phyloP scores from a whole-genome alignment of 139 green algal species.

The Penium margaritaceum region DNA sequence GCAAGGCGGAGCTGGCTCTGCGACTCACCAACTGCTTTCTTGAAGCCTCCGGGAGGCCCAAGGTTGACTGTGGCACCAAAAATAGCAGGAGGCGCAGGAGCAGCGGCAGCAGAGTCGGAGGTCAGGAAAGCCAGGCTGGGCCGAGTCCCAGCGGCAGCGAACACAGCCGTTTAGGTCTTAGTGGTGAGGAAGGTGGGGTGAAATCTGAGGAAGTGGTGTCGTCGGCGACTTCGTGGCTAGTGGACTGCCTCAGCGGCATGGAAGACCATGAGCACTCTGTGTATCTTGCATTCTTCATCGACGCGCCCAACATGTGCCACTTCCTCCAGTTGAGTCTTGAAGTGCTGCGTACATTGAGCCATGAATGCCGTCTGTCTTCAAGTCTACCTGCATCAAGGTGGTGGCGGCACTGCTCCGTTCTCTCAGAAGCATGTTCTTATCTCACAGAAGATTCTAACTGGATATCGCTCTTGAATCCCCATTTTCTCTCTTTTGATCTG shows the following conservation, averaged over 20 bases:
- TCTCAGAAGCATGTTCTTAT: too few relatives aligned
- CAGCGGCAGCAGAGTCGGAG: neutral
- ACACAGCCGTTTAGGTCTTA: too few relatives aligned
- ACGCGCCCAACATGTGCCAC: slow-evolving; percentile 20
- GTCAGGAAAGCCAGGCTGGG: too few relatives aligned
- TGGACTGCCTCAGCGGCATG: slow-evolving; percentile 21
- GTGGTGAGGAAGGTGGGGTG: slow-evolving; percentile 1
- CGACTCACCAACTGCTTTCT: slow-evolving; percentile 37
- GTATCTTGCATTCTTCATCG: slow-evolving; percentile 34
- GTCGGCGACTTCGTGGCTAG: too few relatives aligned
- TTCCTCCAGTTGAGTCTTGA: slow-evolving; percentile 40
- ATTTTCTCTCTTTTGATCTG: too few relatives aligned
- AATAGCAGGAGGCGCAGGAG: neutral
- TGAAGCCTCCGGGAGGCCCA: neutral
- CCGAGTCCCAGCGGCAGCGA: too few relatives aligned
- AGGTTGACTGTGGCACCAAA: neutral
- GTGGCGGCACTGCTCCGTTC: too few relatives aligned
- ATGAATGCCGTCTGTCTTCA: too few relatives aligned
- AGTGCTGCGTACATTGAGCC: too few relatives aligned
- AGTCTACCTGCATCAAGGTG: too few relatives aligned
- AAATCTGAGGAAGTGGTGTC: neutral
- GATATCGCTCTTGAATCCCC: too few relatives aligned
- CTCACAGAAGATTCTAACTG: too few relatives aligned
- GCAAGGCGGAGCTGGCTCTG: slow-evolving; percentile 22
- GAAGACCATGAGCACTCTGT: slow-evolving; percentile 27